Evolutionary conservation across 495 filamentous ascomycete species (phyloP).

Genomic region (Penicillium coffeae): DNA sequence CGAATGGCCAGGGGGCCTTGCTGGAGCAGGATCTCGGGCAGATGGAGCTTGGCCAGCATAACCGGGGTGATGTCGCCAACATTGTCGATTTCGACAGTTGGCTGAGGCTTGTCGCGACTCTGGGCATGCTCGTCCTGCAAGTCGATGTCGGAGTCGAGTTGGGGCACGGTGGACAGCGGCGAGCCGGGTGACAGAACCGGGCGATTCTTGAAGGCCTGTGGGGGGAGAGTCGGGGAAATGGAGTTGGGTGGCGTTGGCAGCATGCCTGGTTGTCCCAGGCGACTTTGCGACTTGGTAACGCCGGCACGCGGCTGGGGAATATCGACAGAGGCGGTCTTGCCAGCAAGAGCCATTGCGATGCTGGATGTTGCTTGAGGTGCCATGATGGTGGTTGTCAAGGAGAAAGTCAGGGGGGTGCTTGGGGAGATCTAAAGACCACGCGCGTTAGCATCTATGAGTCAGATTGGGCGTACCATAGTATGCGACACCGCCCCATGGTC

Average conservation of each 20-base stretch:
- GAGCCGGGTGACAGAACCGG: constrained; percentile 42
- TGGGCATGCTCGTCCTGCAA: constrained; percentile 62
- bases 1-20: constrained; percentile 92
- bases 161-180: constrained; percentile 51
- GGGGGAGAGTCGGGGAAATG: constrained; percentile 83
- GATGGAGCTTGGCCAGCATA: constrained; percentile 86
- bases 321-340: constrained; percentile 61
- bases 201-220: constrained; percentile 64
- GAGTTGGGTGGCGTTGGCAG: constrained; percentile 95
- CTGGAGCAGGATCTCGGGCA: constrained; percentile 83
- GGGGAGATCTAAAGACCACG: constrained; percentile 1
- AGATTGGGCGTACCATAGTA: constrained; percentile 21
- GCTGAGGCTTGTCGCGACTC: constrained; percentile 36
- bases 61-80: constrained; percentile 78
- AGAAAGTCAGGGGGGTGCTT: constrained; percentile 7
- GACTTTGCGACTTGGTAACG: constrained; percentile 55
- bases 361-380: constrained; percentile 51
- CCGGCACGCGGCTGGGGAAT: constrained; percentile 65
- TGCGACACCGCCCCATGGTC: constrained; percentile 16
- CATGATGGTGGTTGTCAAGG: constrained; percentile 35
- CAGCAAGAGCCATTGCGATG: constrained; percentile 61
- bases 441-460: constrained; percentile 21
- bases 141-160: constrained; percentile 86
- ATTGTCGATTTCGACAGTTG: constrained; percentile 55
- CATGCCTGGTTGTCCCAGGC: constrained; percentile 51